phyloP scores from a whole-genome alignment of 495 filamentous ascomycete genomes.

The Tuber indicum region DNA sequence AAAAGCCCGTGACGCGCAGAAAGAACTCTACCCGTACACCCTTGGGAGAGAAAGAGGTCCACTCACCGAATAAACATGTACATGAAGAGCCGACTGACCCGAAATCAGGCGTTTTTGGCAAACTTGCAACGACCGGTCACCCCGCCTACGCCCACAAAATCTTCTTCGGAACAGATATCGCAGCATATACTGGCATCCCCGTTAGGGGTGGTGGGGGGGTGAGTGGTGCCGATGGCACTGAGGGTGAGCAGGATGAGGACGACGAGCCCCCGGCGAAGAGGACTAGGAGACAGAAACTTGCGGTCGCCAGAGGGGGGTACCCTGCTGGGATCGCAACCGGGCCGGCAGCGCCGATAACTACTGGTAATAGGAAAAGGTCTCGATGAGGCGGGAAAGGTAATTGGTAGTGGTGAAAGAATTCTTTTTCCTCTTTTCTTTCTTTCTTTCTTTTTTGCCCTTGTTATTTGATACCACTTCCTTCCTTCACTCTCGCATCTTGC shows the following conservation, averaged over 20 bases:
- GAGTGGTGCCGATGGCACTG: not conserved
- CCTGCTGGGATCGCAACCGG: not conserved
- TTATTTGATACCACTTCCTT: constrained; percentile 8
- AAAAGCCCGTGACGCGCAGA: constrained; percentile 40
- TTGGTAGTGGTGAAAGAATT: not conserved
- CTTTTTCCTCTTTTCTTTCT: constrained; percentile 2
- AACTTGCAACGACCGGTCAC: constrained; percentile 10
- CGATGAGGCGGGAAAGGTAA: constrained; percentile 9
- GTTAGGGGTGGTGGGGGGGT: constrained; percentile 15
- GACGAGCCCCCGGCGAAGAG: constrained; percentile 27
- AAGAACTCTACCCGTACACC: constrained; percentile 17
- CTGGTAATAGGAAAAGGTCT: constrained; percentile 20
- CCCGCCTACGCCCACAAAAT: constrained; percentile 18
- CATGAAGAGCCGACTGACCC: constrained; percentile 9
- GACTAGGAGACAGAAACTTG: constrained; percentile 31
- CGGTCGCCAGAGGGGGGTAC: constrained; percentile 29
- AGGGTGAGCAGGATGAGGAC: constrained; percentile 14
- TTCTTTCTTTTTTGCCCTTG: constrained; percentile 1
- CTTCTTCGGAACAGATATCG: constrained; percentile 28
- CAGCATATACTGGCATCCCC: constrained; percentile 10
- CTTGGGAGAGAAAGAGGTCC: constrained; percentile 38
- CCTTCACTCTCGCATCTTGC: constrained; percentile 9
- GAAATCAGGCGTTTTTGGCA: constrained; percentile 3
- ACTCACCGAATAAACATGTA: constrained; percentile 31
- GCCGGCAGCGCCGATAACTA: not conserved